phyloP scores from a whole-genome alignment of 768 basidiomycete genomes.

The Austroboletus eburneus region DNA sequence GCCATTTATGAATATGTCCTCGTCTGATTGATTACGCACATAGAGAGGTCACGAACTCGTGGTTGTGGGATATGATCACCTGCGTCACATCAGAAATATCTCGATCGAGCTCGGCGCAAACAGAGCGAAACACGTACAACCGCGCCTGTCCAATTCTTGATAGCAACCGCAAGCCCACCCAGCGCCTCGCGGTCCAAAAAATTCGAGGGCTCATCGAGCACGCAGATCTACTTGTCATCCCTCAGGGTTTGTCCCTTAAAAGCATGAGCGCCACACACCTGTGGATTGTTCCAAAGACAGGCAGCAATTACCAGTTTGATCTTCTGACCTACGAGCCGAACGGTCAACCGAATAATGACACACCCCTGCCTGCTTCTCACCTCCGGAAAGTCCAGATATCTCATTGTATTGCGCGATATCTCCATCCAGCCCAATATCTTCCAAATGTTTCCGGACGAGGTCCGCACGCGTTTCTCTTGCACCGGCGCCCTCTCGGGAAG shows the following conservation, averaged over 20 bases:
- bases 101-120: slow-evolving; percentile 14
- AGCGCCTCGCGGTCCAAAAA: slow-evolving; percentile 96
- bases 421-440: slow-evolving; percentile 94
- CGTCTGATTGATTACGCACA: slow-evolving; percentile 46
- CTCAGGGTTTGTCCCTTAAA: slow-evolving; percentile 4
- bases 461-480: slow-evolving; percentile 78
- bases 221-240: slow-evolving; percentile 49
- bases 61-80: slow-evolving; percentile 96
- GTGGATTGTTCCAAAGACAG: slow-evolving; percentile 94
- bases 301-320: slow-evolving; percentile 95
- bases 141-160: slow-evolving; percentile 91
- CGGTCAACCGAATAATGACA: slow-evolving; percentile 12
- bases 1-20: slow-evolving; percentile 9
- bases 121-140: slow-evolving; percentile 47
- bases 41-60: slow-evolving; percentile 79
- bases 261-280: slow-evolving; percentile 42
- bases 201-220: slow-evolving; percentile 91
- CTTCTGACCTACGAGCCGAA: slow-evolving; percentile 68
- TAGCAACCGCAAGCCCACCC: slow-evolving; percentile 91
- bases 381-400: slow-evolving; percentile 90
- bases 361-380: slow-evolving; percentile 35
- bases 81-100: slow-evolving; percentile 27
- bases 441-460: slow-evolving; percentile 85
- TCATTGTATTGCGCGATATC: slow-evolving; percentile 99
- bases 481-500: slow-evolving; percentile 93